Evolutionary conservation across 768 basidiomycete species (phyloP).

Genomic region (Coprinopsis cinerea): DNA sequence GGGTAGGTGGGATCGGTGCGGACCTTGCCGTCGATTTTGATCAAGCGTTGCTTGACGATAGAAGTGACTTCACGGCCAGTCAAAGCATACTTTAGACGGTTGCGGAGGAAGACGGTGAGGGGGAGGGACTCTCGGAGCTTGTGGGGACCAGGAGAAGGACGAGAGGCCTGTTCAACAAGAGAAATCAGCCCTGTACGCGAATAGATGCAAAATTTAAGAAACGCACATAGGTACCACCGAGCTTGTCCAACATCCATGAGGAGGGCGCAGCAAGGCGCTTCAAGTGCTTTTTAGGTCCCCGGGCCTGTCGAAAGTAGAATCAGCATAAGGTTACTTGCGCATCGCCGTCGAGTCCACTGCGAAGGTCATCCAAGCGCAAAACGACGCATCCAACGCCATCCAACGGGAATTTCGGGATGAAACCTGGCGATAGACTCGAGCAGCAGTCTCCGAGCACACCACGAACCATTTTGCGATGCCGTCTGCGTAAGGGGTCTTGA

Average conservation of each 20-base stretch:
- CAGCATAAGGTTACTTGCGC: constrained; percentile 21
- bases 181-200: constrained; percentile 7
- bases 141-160: constrained; percentile 97
- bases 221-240: constrained; percentile 86
- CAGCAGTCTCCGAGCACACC: constrained; percentile 19
- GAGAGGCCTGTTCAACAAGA: constrained; percentile 61
- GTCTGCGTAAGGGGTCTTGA: constrained; percentile 38
- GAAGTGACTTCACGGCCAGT: constrained; percentile 93
- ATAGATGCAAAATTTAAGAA: constrained; percentile 11
- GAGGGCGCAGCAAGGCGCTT: constrained; percentile 97
- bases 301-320: constrained; percentile 52
- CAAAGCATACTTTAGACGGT: constrained; percentile 98
- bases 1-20: constrained; percentile 97
- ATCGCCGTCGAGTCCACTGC: constrained; percentile 11
- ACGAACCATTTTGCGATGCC: constrained; percentile 44
- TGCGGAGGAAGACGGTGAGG: constrained; percentile 94
- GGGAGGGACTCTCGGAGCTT: constrained; percentile 98
- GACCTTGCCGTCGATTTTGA: constrained; percentile 99
- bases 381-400: constrained; percentile 35
- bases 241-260: constrained; percentile 99
- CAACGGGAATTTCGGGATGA: constrained; percentile 14
- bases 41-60: constrained; percentile 92
- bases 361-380: constrained; percentile 34
- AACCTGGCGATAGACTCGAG: constrained; percentile 12
- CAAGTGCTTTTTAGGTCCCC: constrained; percentile 99